Evolutionary conservation across 2,329 filamentous ascomycete genomes (phyloP), one percentile per base, ranked within the genome.

Genomic region (Fusarium nodosum): DNA sequence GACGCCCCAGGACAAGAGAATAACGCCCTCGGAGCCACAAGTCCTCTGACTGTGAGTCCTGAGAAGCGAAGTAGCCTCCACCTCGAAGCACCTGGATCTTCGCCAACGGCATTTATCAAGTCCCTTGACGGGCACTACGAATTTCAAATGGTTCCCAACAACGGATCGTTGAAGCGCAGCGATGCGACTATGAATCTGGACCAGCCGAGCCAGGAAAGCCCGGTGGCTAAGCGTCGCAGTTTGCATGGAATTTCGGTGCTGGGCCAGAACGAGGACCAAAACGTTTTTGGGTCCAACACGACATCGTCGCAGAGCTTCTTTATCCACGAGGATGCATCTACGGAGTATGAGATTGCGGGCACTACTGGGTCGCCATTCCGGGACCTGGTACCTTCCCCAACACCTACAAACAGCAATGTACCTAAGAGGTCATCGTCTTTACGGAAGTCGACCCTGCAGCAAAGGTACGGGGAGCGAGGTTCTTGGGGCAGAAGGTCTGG

Each of bases 131-230:
- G 78, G 20, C 82, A 79, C 48, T 72, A 56, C 52, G 77, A 80
- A 31, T 65, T 66, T 56, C 74, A 72, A 56, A 77, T 78, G 76
- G 68, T 74, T 48, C 70, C 76, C 36, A 76, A 73, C 34, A 90
- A 91, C 8, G 97, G 95, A 77, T 94, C 95, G 7, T 82, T 98
- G 72, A 97, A 98, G 85, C 90, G 96, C 73, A 95, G 91, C 76
- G 95, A 98, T 82, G 91, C 92, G 44, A 91, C 91, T 53, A 95
- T 97, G 92, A 93, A 93, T 75, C 82, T 97, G 50, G 94, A 97
- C 74, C 91, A 93, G 68, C 85, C 89, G 30, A 91, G 87, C 73
- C 85, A 92, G 58, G 92, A 92, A 72, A 97, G 93, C 75, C 95
- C 96, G 1, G 92, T 95, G 63, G 93, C 94, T 47, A 97, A 97